phyloP scores from a whole-genome alignment of 2,329 filamentous ascomycete species.

The Arthrobotrys sphaeroides region DNA sequence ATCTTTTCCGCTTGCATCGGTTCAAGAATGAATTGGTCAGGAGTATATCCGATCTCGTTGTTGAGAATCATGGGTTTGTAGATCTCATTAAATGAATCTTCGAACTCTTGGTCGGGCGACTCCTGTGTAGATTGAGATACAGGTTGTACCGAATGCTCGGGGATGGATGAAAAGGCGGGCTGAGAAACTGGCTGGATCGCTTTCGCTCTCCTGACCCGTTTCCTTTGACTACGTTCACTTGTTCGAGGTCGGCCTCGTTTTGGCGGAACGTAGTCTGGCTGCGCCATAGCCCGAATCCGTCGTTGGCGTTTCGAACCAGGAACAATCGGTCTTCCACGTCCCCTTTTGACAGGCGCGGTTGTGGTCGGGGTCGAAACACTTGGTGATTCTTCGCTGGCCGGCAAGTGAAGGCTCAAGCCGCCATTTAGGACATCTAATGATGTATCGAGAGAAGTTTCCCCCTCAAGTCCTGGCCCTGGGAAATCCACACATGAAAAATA shows the following conservation, averaged over 20 bases:
- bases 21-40: slow-evolving; percentile 37
- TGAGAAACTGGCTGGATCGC: not conserved
- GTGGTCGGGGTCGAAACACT: not conserved
- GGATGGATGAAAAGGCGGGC: not conserved
- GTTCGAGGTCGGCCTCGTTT: slow-evolving; percentile 47
- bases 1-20: slow-evolving; percentile 30
- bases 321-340: slow-evolving; percentile 47
- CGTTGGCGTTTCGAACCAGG: slow-evolving; percentile 45
- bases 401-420: not conserved
- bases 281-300: slow-evolving; percentile 44
- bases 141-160: not conserved
- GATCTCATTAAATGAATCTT: not conserved
- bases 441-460: not conserved
- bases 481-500: not conserved
- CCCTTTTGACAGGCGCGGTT: slow-evolving; percentile 8
- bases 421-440: not conserved
- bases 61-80: slow-evolving; percentile 1
- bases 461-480: not conserved
- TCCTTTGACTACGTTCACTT: slow-evolving; percentile 32
- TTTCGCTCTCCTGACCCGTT: slow-evolving; percentile 24
- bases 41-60: slow-evolving; percentile 34
- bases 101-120: not conserved
- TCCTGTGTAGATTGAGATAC: not conserved
- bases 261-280: slow-evolving; percentile 49
- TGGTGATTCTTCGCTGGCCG: not conserved